Evolutionary conservation across 345 rosid species (phyloP).

Genomic region (Nephelium lappaceum): DNA sequence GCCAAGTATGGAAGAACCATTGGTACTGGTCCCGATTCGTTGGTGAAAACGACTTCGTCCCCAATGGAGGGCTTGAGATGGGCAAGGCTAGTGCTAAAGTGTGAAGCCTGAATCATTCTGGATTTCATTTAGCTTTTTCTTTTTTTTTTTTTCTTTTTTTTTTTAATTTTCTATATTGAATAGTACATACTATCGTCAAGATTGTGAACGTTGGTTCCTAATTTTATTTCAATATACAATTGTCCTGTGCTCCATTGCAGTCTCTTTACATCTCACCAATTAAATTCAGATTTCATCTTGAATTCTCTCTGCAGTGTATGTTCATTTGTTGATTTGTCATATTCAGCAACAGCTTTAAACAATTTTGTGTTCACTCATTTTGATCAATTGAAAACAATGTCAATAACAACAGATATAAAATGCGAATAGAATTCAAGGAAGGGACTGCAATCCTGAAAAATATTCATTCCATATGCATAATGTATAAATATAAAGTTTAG

Average conservation of each 20-base stretch:
- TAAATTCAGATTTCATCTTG: too few relatives aligned
- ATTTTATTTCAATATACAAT: constrained; percentile 3
- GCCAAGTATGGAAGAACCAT: constrained; percentile 58
- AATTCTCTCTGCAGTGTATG: too few relatives aligned
- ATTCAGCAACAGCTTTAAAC: too few relatives aligned
- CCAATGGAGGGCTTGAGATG: constrained; percentile 47
- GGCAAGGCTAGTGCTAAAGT: constrained; percentile 45
- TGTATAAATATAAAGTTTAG: not conserved
- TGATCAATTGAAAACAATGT: too few relatives aligned
- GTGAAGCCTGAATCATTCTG: not conserved
- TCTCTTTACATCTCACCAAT: not conserved
- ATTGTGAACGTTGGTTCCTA: not conserved
- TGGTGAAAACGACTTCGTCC: constrained; percentile 26
- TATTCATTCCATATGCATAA: too few relatives aligned
- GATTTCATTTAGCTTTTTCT: not conserved
- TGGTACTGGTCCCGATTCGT: constrained; percentile 72
- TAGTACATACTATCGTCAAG: constrained; percentile 27
- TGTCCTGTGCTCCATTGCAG: not conserved
- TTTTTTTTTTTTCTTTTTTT: not conserved
- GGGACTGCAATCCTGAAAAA: not conserved
- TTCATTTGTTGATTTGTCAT: too few relatives aligned
- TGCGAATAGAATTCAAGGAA: not conserved
- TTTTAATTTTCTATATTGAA: not conserved
- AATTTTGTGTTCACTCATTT: too few relatives aligned
- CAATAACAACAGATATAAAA: too few relatives aligned